phyloP scores from a whole-genome alignment of 306 rosid genomes.

The Rosa lucieae region DNA sequence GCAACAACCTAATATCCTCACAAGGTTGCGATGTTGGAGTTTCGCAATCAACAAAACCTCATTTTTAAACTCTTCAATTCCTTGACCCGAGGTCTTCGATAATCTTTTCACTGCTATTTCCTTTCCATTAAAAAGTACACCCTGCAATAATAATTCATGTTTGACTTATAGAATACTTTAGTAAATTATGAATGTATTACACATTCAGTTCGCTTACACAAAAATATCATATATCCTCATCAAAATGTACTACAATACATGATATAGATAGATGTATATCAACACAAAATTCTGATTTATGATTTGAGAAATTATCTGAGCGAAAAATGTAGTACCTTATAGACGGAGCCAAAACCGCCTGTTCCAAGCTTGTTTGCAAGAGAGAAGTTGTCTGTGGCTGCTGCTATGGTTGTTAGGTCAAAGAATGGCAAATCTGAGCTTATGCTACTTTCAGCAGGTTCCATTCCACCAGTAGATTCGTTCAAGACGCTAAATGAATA shows the following conservation, averaged over 20 bases:
- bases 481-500: background rate
- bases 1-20: conserved; percentile 55
- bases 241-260: background rate
- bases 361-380: conserved; percentile 42
- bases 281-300: too few relatives aligned
- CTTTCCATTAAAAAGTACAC: background rate
- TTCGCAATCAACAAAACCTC: conserved; percentile 58
- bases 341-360: conserved; percentile 53
- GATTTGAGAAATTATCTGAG: background rate
- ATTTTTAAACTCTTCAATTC: conserved; percentile 57
- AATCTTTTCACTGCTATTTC: conserved; percentile 49
- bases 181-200: background rate
- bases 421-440: conserved; percentile 34
- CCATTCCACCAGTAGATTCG: background rate
- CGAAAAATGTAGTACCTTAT: conserved; percentile 39
- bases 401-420: conserved; percentile 29
- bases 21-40: conserved; percentile 75
- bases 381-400: conserved; percentile 47
- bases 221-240: background rate
- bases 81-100: conserved; percentile 55
- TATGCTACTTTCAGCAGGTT: background rate
- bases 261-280: too few relatives aligned
- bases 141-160: background rate
- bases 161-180: background rate
- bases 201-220: background rate